A percentile compares a stretch with the other conserved stretches of the same genome.
These are phyloP conservation scores for Ascocoryne sarcoides DNA, from an alignment of 2,329 filamentous ascomycete genomes.

Conservation along the genomic window DNA sequence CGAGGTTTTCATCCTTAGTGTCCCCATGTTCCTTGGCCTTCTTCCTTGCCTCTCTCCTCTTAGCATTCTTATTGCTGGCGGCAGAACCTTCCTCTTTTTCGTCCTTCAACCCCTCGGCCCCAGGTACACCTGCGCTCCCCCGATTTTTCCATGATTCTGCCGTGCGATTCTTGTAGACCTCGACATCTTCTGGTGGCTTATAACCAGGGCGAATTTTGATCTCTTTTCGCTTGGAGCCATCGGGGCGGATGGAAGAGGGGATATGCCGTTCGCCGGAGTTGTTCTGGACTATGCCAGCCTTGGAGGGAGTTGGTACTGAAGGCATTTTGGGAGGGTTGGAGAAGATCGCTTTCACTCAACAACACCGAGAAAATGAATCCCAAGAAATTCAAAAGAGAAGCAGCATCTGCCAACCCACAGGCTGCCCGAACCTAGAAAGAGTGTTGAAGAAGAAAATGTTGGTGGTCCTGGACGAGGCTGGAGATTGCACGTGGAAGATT, in stretches of 20 bases:
- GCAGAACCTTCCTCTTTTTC: constrained; percentile 38
- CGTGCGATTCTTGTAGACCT: constrained; percentile 88
- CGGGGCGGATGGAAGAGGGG: constrained; percentile 74
- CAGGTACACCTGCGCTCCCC: constrained; percentile 62
- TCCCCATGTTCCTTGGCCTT: constrained; percentile 38
- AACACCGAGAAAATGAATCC: no score
- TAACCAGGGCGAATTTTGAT: constrained; percentile 93
- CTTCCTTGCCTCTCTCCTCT: constrained; percentile 59
- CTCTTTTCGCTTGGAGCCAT: constrained; percentile 86
- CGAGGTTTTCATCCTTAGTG: constrained; percentile 32
- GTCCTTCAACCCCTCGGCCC: constrained; percentile 52
- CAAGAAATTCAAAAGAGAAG: no score
- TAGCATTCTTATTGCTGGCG: constrained; percentile 76
- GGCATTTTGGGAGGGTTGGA: constrained; percentile 26
- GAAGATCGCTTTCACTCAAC: no score
- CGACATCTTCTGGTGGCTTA: constrained; percentile 87
- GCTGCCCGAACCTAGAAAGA: not conserved
- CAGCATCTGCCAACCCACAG: not conserved
- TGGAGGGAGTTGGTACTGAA: constrained; percentile 38
- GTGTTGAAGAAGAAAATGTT: not conserved
- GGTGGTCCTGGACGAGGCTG: not conserved
- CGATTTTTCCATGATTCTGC: constrained; percentile 79
- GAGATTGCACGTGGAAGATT: not conserved
- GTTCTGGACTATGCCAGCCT: constrained; percentile 67
- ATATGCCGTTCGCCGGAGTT: constrained; percentile 77